These are phyloP conservation scores for Hypomontagnella monticulosa DNA, from an alignment of 495 filamentous ascomycete genomes.

Conservation along the genomic window DNA sequence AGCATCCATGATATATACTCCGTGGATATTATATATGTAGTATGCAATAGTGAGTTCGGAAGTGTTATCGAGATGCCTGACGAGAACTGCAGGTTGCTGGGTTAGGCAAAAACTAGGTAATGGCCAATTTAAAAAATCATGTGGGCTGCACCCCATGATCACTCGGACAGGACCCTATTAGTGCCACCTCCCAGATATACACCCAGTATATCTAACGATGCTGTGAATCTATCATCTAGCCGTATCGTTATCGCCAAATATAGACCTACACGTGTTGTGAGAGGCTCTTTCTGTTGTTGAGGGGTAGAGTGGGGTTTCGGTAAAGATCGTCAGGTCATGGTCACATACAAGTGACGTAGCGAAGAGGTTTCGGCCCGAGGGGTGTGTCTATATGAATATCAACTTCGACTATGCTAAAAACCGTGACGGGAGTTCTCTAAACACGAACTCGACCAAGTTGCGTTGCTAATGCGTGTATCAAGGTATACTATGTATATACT, in stretches of 20 bases:
- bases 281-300: slow-evolving; percentile 37
- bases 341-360: slow-evolving; percentile 40
- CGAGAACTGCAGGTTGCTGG: slow-evolving; percentile 33
- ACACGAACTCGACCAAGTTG: background rate
- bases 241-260: slow-evolving; percentile 15
- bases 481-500: no score
- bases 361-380: slow-evolving; percentile 19
- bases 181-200: slow-evolving; percentile 13
- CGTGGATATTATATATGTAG: background rate
- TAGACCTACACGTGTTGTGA: slow-evolving; percentile 23
- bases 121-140: slow-evolving; percentile 33
- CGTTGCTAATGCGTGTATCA: no score
- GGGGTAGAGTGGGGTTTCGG: slow-evolving; percentile 38
- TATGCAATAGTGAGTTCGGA: slow-evolving; percentile 33
- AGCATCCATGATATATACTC: background rate
- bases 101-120: slow-evolving; percentile 40
- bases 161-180: slow-evolving; percentile 15
- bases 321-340: slow-evolving; percentile 40
- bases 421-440: slow-evolving; percentile 10
- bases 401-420: slow-evolving; percentile 5
- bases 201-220: background rate
- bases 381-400: slow-evolving; percentile 10
- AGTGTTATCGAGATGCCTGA: slow-evolving; percentile 7
- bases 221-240: background rate
- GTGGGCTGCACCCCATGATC: slow-evolving; percentile 37